Percentiles rank a stretch among this genome's conserved stretches.
Conservation (phyloP, 208 protist species). For the Acanthamoeba triangularis region DNA sequence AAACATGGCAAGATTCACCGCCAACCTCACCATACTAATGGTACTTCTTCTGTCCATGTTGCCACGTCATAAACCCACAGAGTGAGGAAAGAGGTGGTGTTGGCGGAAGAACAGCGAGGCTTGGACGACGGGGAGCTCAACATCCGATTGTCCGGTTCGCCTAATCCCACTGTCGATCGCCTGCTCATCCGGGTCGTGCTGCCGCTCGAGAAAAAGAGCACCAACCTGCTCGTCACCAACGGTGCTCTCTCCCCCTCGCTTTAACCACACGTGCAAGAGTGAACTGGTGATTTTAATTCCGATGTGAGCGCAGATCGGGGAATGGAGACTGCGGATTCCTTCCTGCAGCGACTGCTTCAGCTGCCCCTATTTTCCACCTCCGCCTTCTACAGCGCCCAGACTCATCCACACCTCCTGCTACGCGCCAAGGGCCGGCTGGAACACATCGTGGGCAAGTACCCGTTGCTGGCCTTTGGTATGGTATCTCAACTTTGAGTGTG, state of each 20-base stretch:
- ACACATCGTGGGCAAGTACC: constrained; percentile 11
- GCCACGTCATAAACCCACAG: no score
- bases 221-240: not conserved
- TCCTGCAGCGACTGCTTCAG: constrained; percentile 8
- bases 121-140: constrained; percentile 23
- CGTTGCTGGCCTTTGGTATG: constrained; percentile 7
- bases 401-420: not conserved
- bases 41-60: not conserved
- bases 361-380: not conserved
- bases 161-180: not conserved
- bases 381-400: not conserved
- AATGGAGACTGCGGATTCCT: constrained; percentile 33
- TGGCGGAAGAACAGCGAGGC: not conserved
- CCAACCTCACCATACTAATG: not conserved
- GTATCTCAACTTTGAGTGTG: not conserved
- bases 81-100: constrained; percentile 17
- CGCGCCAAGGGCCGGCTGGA: not conserved
- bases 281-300: not conserved
- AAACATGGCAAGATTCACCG: not conserved
- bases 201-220: constrained; percentile 26
- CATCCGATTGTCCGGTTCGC: not conserved
- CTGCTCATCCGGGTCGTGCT: constrained; percentile 1
- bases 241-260: not conserved
- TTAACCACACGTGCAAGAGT: not conserved
- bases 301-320: not conserved